Percentiles rank a stretch among this genome's conserved stretches.
These are phyloP conservation scores for Carex scoparia DNA, from an alignment of 176 grass and related monocot genomes.

Conservation along the genomic window DNA sequence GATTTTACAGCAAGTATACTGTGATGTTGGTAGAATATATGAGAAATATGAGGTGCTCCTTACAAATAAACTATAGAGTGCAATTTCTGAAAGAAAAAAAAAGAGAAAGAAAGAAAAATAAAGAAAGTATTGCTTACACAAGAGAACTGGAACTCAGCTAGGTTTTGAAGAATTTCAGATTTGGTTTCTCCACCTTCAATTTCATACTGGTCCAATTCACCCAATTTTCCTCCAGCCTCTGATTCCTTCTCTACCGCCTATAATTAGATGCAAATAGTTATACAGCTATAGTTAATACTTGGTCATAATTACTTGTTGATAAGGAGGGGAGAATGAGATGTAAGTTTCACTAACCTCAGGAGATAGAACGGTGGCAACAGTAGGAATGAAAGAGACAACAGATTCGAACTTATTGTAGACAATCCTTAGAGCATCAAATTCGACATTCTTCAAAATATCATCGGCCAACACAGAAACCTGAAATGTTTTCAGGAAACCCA, in stretches of 20 bases:
- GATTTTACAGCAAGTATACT: not conserved
- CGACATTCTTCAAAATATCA: conserved; percentile 95
- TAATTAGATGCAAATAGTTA: not conserved
- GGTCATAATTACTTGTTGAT: not conserved
- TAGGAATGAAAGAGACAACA: conserved; percentile 82
- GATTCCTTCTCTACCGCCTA: conserved; percentile 75
- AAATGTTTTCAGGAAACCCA: conserved; percentile 19
- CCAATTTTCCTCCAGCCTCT: conserved; percentile 70
- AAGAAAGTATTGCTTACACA: conserved; percentile 47
- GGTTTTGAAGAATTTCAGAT: conserved; percentile 92
- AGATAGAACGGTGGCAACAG: conserved; percentile 72
- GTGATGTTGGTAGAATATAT: not conserved
- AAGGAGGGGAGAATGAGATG: not conserved
- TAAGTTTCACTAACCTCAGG: conserved; percentile 55
- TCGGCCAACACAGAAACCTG: conserved; percentile 83
- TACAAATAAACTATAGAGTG: not conserved
- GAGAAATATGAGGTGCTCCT: not conserved
- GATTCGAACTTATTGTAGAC: conserved; percentile 90
- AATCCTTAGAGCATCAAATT: conserved; percentile 82
- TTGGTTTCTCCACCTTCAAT: conserved; percentile 96
- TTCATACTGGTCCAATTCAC: conserved; percentile 78
- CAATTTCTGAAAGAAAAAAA: not conserved
- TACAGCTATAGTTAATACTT: not conserved
- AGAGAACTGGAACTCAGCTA: conserved; percentile 90
- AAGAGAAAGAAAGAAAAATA: not conserved